Conservation (phyloP, 2,329 filamentous ascomycete species). For the Trichoderma brevicompactum region DNA sequence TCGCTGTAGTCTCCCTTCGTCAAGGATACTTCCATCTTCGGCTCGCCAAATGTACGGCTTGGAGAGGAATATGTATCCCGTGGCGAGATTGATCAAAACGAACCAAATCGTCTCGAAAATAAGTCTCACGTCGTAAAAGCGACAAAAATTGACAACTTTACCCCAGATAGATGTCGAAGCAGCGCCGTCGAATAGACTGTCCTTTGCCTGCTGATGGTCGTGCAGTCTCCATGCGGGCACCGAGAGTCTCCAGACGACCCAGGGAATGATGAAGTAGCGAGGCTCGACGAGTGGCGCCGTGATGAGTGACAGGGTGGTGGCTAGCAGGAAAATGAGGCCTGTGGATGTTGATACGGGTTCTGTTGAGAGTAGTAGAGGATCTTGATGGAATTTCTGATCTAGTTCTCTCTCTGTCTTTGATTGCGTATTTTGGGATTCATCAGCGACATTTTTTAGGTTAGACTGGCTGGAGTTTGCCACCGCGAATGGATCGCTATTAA, state of each 20-base stretch:
- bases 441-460: neutral
- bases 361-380: slow-evolving; percentile 38
- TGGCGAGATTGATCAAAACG: slow-evolving; percentile 63
- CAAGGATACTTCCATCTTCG: slow-evolving; percentile 56
- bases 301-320: slow-evolving; percentile 77
- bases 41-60: slow-evolving; percentile 69
- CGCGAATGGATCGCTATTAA: slow-evolving; percentile 40
- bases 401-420: neutral
- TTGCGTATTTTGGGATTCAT: neutral
- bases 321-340: slow-evolving; percentile 62
- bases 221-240: slow-evolving; percentile 59
- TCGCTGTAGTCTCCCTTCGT: slow-evolving; percentile 65
- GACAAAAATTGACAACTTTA: slow-evolving; percentile 26
- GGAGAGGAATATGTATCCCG: slow-evolving; percentile 73
- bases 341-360: slow-evolving; percentile 53
- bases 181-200: neutral
- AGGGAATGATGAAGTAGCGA: slow-evolving; percentile 93
- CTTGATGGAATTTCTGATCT: slow-evolving; percentile 33
- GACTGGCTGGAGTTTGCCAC: neutral
- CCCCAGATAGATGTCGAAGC: slow-evolving; percentile 2
- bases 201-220: slow-evolving; percentile 29
- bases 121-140: slow-evolving; percentile 52
- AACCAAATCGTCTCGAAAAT: slow-evolving; percentile 71
- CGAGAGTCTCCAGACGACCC: slow-evolving; percentile 88
- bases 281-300: slow-evolving; percentile 94